These are phyloP conservation scores for Penicillium subrubescens DNA, from an alignment of 495 filamentous ascomycete species.

Conservation along the genomic window DNA sequence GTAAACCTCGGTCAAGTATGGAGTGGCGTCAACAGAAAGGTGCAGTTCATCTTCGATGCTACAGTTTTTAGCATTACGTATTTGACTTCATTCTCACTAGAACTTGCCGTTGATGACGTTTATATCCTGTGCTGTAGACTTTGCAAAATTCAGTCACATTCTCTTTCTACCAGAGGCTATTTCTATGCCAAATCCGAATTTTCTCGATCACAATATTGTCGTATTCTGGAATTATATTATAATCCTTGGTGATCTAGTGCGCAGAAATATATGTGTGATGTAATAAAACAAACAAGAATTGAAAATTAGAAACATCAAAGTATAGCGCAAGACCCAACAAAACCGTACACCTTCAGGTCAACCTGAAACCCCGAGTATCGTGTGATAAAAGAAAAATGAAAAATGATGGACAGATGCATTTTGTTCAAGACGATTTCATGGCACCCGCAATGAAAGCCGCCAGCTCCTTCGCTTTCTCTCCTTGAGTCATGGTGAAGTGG, in stretches of 20 bases:
- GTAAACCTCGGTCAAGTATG: background rate
- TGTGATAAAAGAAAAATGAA: conserved; percentile 1
- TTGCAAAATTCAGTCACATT: background rate
- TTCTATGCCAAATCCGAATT: background rate
- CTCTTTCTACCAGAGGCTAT: no score
- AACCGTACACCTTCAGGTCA: background rate
- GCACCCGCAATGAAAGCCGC: conserved; percentile 36
- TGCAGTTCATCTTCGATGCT: background rate
- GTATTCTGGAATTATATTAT: background rate
- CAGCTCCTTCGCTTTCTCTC: conserved; percentile 40
- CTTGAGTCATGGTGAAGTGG: conserved; percentile 46
- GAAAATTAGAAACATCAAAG: background rate
- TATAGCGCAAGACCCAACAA: conserved; percentile 5
- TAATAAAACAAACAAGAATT: conserved; percentile 11
- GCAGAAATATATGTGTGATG: conserved; percentile 15
- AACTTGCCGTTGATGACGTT: conserved; percentile 19
- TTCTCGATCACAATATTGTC: background rate
- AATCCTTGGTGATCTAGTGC: background rate
- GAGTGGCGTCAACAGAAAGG: background rate
- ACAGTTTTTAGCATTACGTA: background rate
- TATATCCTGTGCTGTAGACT: conserved; percentile 5
- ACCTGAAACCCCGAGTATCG: background rate
- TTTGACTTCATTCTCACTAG: background rate
- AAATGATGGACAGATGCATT: background rate
- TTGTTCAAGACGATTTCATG: conserved; percentile 22